Percentiles rank a stretch among this genome's conserved stretches.
Evolutionary conservation across 1,139 yeast species (phyloP).

Genomic region (Taphrina confusa): DNA sequence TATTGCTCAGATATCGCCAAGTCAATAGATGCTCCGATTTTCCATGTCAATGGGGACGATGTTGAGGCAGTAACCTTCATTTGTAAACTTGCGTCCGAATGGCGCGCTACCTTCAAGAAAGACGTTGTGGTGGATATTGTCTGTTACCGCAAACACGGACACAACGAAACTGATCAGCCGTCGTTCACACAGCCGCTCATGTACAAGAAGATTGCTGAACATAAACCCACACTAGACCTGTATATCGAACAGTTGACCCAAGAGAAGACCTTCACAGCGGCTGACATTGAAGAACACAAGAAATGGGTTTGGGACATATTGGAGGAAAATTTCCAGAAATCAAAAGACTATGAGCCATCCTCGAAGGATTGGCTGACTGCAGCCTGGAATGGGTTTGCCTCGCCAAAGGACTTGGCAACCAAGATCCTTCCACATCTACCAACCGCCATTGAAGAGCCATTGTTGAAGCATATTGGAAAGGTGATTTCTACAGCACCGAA

Average conservation of each 20-base stretch:
- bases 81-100: slow-evolving; percentile 95
- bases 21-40: slow-evolving; percentile 93
- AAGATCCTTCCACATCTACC: slow-evolving; percentile 95
- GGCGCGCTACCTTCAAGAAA: slow-evolving; percentile 95
- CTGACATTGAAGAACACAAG: slow-evolving; percentile 93
- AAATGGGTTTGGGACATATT: slow-evolving; percentile 96
- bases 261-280: slow-evolving; percentile 85
- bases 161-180: slow-evolving; percentile 99
- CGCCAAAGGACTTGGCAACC: slow-evolving; percentile 94
- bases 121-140: slow-evolving; percentile 96
- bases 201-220: slow-evolving; percentile 88
- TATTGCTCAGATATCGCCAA: slow-evolving; percentile 98
- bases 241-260: slow-evolving; percentile 75
- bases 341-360: slow-evolving; percentile 88
- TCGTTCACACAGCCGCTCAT: slow-evolving; percentile 96
- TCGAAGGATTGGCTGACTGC: slow-evolving; percentile 97
- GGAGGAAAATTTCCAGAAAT: slow-evolving; percentile 83
- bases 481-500: slow-evolving; percentile 80
- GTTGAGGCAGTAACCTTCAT: slow-evolving; percentile 90
- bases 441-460: slow-evolving; percentile 77
- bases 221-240: slow-evolving; percentile 82
- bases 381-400: slow-evolving; percentile 98
- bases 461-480: slow-evolving; percentile 74
- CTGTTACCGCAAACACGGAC: slow-evolving; percentile 98
- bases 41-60: slow-evolving; percentile 99